A percentile compares a stretch with the other conserved stretches of the same genome.
Conservation (phyloP, 2,329 filamentous ascomycete species). For the Botrytis cinerea region DNA sequence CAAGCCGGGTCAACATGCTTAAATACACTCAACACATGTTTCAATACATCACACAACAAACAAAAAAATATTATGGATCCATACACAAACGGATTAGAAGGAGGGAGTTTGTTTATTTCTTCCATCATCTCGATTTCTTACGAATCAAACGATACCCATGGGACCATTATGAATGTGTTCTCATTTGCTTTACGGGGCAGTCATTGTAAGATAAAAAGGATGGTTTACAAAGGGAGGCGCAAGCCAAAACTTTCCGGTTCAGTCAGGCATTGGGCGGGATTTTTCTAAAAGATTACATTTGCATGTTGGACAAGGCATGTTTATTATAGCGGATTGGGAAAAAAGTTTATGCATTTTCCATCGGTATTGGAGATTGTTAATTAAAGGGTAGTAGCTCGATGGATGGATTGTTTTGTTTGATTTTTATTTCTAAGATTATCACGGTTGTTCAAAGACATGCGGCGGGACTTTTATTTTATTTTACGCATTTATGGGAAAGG, state of each 20-base stretch:
- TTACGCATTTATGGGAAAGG: slow-evolving; percentile 17
- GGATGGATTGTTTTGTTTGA: slow-evolving; percentile 15
- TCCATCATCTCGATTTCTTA: slow-evolving; percentile 25
- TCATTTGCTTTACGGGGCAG: slow-evolving; percentile 22
- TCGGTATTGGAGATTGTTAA: slow-evolving; percentile 21
- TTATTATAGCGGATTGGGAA: slow-evolving; percentile 13
- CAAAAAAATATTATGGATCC: slow-evolving; percentile 21
- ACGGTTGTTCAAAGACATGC: slow-evolving; percentile 13
- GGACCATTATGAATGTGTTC: slow-evolving; percentile 22
- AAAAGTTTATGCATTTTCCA: slow-evolving; percentile 24
- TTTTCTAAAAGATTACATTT: slow-evolving; percentile 22
- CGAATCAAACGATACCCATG: slow-evolving; percentile 26
- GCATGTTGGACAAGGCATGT: slow-evolving; percentile 19
- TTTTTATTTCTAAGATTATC: slow-evolving; percentile 4
- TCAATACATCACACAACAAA: slow-evolving; percentile 3
- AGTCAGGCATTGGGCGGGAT: slow-evolving; percentile 25
- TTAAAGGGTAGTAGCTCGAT: slow-evolving; percentile 5
- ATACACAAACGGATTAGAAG: slow-evolving; percentile 20
- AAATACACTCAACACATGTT: slow-evolving; percentile 28
- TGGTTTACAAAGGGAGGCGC: slow-evolving; percentile 25
- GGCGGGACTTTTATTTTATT: not conserved
- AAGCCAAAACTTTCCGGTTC: slow-evolving; percentile 25
- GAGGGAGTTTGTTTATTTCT: slow-evolving; percentile 28
- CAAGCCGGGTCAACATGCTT: slow-evolving; percentile 48
- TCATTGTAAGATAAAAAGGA: slow-evolving; percentile 27